Evolutionary conservation across 140 eudicot genomes (phyloP), one percentile per base, ranked within the genome.

Genomic region (Anethum foeniculum): DNA sequence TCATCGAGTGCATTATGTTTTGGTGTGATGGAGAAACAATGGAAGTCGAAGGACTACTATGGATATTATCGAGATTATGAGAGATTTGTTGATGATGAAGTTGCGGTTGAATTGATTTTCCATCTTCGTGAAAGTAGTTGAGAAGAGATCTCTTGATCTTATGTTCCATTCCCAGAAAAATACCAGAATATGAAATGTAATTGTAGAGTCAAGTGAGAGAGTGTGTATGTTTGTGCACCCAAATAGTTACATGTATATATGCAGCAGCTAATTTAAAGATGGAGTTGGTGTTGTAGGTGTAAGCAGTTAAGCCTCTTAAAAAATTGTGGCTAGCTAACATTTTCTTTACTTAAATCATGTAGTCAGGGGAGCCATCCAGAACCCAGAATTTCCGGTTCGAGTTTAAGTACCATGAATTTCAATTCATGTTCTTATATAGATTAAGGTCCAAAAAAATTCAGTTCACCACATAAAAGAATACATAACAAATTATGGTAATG

Each of bases 41-140:
- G 14, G 85, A 27, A 4, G 32, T 38, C 3, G 16, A 15, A 39
- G 85, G 83, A 81, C 85, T 84, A 28, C 52, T 13, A 13, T 21
- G 27, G 10, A 72, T 0, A 47, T 36, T 65, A 68, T 68, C 74
- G 19, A 68, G 74, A 68, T 68, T 15, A 30, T 1, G n/a, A 4
- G 74, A 32, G 74, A 68, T 68, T 32, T 32, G 74, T 32, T 68
- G 74, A 39, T 39, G 46, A 34, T 34, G 75, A 16, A 62, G 25
- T n/a, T 62, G 71, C 3, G 18, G 7, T 10, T 62, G 36, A 9
- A 16, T 10, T 3, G 36, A 27, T 27, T 62, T 62, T 12, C 18
- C 71, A 10, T 62, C 71, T 25, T 62, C 71, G 1, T 62, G 71
- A 62, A 62, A 62, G 71, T 62, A 62, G 19, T 27, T 62, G 7